Percentiles rank a stretch among this genome's conserved stretches.
These are phyloP conservation scores for Crithidia fasciculata DNA, from an alignment of 208 protist genomes.

Conservation along the genomic window DNA sequence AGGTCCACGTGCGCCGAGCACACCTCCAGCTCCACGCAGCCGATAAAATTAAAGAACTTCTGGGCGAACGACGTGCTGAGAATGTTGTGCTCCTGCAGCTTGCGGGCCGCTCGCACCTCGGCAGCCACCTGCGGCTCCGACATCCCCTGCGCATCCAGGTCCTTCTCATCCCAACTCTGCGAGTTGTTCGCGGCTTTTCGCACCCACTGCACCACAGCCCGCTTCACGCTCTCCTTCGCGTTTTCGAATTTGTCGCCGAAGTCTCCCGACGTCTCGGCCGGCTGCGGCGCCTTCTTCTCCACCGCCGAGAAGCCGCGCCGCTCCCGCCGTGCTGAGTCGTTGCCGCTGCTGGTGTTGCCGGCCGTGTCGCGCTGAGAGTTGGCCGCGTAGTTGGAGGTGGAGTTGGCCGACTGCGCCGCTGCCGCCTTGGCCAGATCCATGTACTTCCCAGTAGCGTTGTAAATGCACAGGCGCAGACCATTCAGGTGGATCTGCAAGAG, in stretches of 20 bases:
- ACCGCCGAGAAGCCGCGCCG: neutral
- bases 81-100: constrained; percentile 54
- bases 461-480: constrained; percentile 77
- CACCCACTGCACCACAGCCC: constrained; percentile 8
- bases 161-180: constrained; percentile 14
- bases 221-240: constrained; percentile 13
- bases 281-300: neutral
- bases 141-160: constrained; percentile 28
- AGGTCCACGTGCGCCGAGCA: constrained; percentile 76
- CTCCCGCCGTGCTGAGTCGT: neutral
- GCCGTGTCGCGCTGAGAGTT: constrained; percentile 11
- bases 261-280: neutral
- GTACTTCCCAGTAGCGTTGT: constrained; percentile 89
- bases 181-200: constrained; percentile 26
- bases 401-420: constrained; percentile 5
- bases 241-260: constrained; percentile 8
- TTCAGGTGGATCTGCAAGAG: constrained; percentile 83
- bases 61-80: constrained; percentile 51
- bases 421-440: constrained; percentile 40
- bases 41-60: constrained; percentile 80
- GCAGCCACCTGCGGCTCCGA: constrained; percentile 23
- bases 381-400: neutral
- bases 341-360: constrained; percentile 12
- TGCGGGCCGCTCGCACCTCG: constrained; percentile 40
- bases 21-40: constrained; percentile 77